Conservation (phyloP, 768 basidiomycete species). For the Symmetrospora coprosmae region DNA sequence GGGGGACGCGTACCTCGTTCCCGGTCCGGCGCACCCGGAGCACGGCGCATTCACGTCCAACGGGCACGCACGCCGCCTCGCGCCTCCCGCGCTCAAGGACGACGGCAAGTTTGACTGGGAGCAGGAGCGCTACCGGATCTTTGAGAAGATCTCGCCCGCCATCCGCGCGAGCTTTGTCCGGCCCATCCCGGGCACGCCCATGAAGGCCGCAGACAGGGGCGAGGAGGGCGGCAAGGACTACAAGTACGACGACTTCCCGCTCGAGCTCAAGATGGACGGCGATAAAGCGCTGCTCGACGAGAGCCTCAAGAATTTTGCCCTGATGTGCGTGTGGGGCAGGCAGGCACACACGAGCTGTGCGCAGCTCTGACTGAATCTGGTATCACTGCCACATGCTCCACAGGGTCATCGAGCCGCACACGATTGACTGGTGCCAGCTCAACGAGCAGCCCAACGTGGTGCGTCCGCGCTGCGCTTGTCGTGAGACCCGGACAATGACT, state of each 20-base stretch:
- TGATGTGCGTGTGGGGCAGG: conserved; percentile 17
- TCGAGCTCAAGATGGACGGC: conserved; percentile 14
- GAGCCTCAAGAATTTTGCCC: conserved; percentile 13
- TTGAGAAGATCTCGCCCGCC: conserved; percentile 45
- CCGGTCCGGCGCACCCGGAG: conserved; percentile 42
- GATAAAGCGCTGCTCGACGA: conserved; percentile 1
- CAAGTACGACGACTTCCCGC: neutral
- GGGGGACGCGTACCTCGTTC: conserved; percentile 48
- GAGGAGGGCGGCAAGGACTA: conserved; percentile 5
- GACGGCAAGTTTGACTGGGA: conserved; percentile 47
- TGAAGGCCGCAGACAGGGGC: conserved; percentile 1
- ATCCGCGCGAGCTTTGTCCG: conserved; percentile 63
- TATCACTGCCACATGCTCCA: neutral
- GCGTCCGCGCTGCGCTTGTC: neutral
- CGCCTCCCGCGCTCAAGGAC: neutral
- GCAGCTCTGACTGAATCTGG: neutral
- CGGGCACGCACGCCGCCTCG: conserved; percentile 25
- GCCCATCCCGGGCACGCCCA: conserved; percentile 45
- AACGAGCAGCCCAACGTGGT: conserved; percentile 15
- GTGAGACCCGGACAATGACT: neutral
- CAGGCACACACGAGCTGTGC: too few relatives aligned
- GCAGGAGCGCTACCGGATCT: conserved; percentile 47
- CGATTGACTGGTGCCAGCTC: conserved; percentile 20
- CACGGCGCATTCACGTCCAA: conserved; percentile 35
- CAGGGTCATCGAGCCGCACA: conserved; percentile 8